Percentiles rank a stretch among this genome's conserved stretches.
Conservation (phyloP, 306 rosid genomes). For the Trifolium subterraneum region DNA sequence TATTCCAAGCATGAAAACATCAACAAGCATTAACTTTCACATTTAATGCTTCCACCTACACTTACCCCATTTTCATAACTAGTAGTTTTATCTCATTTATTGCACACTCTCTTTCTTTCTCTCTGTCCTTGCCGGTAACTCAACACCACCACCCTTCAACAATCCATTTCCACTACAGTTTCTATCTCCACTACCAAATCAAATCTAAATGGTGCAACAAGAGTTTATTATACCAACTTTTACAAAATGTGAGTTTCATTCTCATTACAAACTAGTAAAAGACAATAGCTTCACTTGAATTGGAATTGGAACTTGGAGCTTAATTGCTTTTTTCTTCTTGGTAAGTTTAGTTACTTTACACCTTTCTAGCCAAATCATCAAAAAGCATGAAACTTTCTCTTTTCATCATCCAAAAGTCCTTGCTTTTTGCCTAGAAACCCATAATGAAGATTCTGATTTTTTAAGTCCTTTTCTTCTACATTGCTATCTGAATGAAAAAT, state of each 20-base stretch:
- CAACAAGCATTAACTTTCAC: constrained; percentile 68
- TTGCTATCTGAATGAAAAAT: constrained; percentile 20
- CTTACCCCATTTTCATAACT: constrained; percentile 52
- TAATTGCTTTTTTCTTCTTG: constrained; percentile 32
- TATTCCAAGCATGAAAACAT: constrained; percentile 61
- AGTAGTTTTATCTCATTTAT: constrained; percentile 68
- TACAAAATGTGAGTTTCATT: neutral
- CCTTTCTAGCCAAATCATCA: constrained; percentile 23
- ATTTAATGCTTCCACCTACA: constrained; percentile 78
- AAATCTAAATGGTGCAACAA: constrained; percentile 28
- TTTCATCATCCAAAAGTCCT: neutral
- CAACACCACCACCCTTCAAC: constrained; percentile 40
- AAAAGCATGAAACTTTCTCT: constrained; percentile 17
- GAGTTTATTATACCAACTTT: constrained; percentile 7
- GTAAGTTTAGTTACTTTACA: constrained; percentile 7
- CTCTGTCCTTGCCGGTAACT: constrained; percentile 32
- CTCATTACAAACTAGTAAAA: neutral
- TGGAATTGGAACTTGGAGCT: constrained; percentile 25
- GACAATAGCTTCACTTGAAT: constrained; percentile 18
- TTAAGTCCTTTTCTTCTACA: constrained; percentile 25
- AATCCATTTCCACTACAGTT: neutral
- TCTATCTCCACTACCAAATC: constrained; percentile 33
- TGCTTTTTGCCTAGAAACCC: neutral
- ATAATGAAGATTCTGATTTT: constrained; percentile 30
- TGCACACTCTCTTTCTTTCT: constrained; percentile 21